Conservation (phyloP, 2,329 filamentous ascomycete species). For the Chrysoporthe puriensis region DNA sequence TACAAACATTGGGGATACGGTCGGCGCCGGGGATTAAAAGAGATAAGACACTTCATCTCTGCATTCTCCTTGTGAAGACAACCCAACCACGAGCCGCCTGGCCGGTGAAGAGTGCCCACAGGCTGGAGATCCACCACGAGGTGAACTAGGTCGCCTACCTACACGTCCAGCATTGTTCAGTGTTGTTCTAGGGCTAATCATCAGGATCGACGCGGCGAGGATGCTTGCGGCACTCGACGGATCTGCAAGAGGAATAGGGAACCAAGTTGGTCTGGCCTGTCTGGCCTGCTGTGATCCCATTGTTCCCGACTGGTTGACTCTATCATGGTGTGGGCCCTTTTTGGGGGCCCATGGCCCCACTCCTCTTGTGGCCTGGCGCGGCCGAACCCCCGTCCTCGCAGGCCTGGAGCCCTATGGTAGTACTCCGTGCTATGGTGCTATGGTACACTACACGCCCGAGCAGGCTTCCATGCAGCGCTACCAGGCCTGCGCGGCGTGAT, state of each 20-base stretch:
- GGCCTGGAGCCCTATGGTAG: background rate
- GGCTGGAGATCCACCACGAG: background rate
- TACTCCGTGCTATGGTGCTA: background rate
- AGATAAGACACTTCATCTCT: constrained; percentile 10
- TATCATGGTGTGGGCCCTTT: constrained; percentile 1
- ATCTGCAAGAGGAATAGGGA: constrained; percentile 16
- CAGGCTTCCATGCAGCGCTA: background rate
- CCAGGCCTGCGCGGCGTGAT: background rate
- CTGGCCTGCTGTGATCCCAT: constrained; percentile 7
- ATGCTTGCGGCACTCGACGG: constrained; percentile 14
- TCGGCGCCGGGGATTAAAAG: background rate
- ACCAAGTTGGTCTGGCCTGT: constrained; percentile 6
- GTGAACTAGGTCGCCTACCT: background rate
- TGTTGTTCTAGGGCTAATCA: background rate
- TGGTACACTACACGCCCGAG: background rate
- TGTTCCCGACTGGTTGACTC: constrained; percentile 13
- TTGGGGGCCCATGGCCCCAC: background rate
- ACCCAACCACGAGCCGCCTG: background rate
- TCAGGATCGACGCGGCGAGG: constrained; percentile 7
- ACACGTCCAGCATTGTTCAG: background rate
- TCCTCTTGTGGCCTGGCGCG: constrained; percentile 9
- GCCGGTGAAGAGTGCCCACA: constrained; percentile 4
- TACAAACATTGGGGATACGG: background rate
- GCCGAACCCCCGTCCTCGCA: background rate
- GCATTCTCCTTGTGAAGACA: background rate